phyloP scores from a whole-genome alignment of 148 eudicot genomes.

The Persicaria maculosa region DNA sequence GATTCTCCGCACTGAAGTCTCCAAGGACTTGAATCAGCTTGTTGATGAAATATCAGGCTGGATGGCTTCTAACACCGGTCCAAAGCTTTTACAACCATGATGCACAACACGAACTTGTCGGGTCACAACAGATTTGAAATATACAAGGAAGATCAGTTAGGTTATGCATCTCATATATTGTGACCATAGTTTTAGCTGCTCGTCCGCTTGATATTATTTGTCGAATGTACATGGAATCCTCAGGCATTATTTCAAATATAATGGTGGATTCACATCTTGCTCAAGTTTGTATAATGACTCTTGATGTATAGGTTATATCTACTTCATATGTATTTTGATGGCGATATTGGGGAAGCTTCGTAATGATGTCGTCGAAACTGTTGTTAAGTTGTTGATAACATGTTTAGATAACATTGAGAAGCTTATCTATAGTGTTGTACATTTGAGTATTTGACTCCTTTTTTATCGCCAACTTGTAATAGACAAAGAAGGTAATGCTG shows the following conservation, averaged over 20 bases:
- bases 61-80: slow-evolving; percentile 48
- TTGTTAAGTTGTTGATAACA: not conserved
- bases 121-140: not conserved
- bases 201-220: too few species aligned
- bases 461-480: too few species aligned
- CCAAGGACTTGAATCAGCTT: slow-evolving; percentile 66
- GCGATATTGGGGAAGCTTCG: not conserved
- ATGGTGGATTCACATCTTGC: not conserved
- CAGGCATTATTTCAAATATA: too few species aligned
- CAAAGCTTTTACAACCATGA: slow-evolving; percentile 49
- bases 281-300: not conserved
- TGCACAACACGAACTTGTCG: not conserved
- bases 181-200: too few species aligned
- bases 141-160: not conserved
- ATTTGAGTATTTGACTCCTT: too few species aligned
- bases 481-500: too few species aligned
- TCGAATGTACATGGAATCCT: too few species aligned
- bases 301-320: not conserved
- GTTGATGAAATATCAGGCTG: slow-evolving; percentile 70
- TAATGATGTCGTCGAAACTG: not conserved
- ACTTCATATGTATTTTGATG: not conserved
- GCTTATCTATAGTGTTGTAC: too few species aligned
- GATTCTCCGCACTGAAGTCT: slow-evolving; percentile 43
- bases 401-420: not conserved
- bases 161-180: too few species aligned